Percentiles rank a stretch among this genome's conserved stretches.
Evolutionary conservation across 2,329 filamentous ascomycete genomes (phyloP).

Genomic region (Coniochaeta sp.): DNA sequence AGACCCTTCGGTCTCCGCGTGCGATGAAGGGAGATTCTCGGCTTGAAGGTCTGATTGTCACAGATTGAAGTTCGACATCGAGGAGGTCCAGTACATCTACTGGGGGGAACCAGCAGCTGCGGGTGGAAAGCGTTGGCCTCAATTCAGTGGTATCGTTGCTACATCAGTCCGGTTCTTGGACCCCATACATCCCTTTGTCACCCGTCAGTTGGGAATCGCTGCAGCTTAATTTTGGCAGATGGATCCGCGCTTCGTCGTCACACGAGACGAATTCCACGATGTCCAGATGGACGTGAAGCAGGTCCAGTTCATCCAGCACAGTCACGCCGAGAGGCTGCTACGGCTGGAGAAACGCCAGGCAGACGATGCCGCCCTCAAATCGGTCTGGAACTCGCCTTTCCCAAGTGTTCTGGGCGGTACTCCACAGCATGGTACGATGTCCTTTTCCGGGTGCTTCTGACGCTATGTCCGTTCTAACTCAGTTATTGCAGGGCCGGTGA

Average conservation of each 20-base stretch:
- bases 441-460: background rate
- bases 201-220: background rate
- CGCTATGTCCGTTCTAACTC: background rate
- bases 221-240: constrained; percentile 34
- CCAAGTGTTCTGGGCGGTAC: constrained; percentile 71
- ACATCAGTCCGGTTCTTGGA: constrained; percentile 4
- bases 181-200: background rate
- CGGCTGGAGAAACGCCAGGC: constrained; percentile 61
- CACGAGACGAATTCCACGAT: constrained; percentile 59
- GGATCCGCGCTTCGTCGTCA: constrained; percentile 55
- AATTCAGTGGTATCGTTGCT: background rate
- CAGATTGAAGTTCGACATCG: constrained; percentile 4
- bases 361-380: constrained; percentile 66
- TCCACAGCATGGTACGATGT: constrained; percentile 73
- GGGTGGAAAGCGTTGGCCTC: background rate
- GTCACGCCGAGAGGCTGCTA: constrained; percentile 54
- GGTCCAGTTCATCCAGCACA: constrained; percentile 55
- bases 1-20: constrained; percentile 26
- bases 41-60: background rate
- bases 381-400: constrained; percentile 90
- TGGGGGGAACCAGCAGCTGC: background rate
- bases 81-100: constrained; percentile 24
- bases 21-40: constrained; percentile 36
- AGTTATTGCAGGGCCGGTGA: constrained; percentile 58
- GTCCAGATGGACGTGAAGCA: constrained; percentile 66